A percentile compares a stretch with the other conserved stretches of the same genome.
These are phyloP conservation scores for Syzygium aromaticum DNA, from an alignment of 345 rosid species.

Conservation along the genomic window DNA sequence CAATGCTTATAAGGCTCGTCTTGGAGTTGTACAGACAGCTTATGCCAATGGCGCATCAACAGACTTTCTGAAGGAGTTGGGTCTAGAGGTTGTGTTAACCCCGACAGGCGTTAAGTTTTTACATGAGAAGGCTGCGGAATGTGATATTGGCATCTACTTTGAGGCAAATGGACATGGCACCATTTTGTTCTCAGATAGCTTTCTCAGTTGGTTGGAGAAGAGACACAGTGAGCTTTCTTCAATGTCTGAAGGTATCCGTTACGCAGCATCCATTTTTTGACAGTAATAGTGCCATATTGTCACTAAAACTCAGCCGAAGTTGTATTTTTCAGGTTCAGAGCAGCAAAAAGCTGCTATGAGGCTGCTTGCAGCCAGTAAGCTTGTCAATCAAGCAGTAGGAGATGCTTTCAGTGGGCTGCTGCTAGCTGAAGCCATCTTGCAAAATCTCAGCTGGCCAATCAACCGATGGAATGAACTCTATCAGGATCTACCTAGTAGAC, in stretches of 20 bases:
- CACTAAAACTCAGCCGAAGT: not conserved
- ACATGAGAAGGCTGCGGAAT: conserved; percentile 71
- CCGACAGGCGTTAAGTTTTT: conserved; percentile 90
- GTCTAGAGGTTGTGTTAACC: conserved; percentile 57
- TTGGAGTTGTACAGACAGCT: conserved; percentile 91
- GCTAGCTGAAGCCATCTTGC: conserved; percentile 79
- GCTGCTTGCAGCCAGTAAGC: conserved; percentile 66
- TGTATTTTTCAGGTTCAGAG: conserved; percentile 46
- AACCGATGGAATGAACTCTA: conserved; percentile 71
- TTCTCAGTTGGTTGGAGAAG: conserved; percentile 42
- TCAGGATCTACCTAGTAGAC: conserved; percentile 84
- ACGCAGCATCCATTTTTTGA: not conserved
- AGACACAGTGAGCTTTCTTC: conserved; percentile 36
- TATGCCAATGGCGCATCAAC: conserved; percentile 96
- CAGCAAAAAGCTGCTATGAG: conserved; percentile 66
- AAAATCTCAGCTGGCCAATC: conserved; percentile 75
- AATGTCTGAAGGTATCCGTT: conserved; percentile 32
- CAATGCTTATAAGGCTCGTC: conserved; percentile 26
- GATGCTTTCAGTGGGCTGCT: conserved; percentile 90
- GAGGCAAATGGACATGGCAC: conserved; percentile 99
- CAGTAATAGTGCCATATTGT: not conserved
- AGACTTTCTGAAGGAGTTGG: conserved; percentile 54
- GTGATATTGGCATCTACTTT: conserved; percentile 88
- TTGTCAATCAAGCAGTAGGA: conserved; percentile 95
- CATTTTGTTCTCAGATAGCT: conserved; percentile 61